Conservation (phyloP, 192 early-diverging fungal species). For the Endogone sp. region DNA sequence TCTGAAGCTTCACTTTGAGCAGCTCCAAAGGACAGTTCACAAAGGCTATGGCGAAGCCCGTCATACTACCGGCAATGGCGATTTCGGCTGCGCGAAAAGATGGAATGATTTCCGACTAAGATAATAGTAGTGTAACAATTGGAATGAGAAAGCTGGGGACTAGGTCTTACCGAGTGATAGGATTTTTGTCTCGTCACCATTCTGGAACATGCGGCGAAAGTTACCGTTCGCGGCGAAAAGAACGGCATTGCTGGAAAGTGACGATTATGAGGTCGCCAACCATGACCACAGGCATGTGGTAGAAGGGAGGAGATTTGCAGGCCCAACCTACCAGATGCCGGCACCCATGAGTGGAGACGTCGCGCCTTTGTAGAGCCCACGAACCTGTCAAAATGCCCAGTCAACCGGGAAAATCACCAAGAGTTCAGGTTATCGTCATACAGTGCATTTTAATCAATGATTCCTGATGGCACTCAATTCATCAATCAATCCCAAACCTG, state of each 20-base stretch:
- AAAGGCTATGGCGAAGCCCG: constrained; percentile 67
- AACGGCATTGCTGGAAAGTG: constrained; percentile 57
- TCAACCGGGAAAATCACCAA: not conserved
- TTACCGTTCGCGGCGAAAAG: constrained; percentile 62
- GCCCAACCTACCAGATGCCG: constrained; percentile 65
- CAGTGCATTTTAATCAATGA: not conserved
- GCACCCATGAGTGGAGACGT: constrained; percentile 66
- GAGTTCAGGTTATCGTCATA: not conserved
- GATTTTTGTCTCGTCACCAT: constrained; percentile 33
- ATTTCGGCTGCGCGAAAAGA: constrained; percentile 35
- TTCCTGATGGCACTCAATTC: no score
- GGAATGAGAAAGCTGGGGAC: no score
- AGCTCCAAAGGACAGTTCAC: constrained; percentile 68
- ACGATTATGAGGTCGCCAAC: no score
- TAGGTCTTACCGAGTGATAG: constrained; percentile 50
- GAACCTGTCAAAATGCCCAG: constrained; percentile 26
- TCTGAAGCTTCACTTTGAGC: constrained; percentile 69
- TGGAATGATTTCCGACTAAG: not conserved
- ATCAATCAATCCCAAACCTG: not conserved
- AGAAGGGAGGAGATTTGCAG: no score
- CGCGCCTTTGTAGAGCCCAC: constrained; percentile 68
- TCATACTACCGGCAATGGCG: constrained; percentile 49
- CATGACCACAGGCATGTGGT: constrained; percentile 1
- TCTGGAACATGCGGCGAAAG: constrained; percentile 53
- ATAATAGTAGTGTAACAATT: constrained; percentile 1